Percentiles rank a stretch among this genome's conserved stretches.
Evolutionary conservation across 2,329 filamentous ascomycete species (phyloP).

Genomic region (Trichoderma sp.): DNA sequence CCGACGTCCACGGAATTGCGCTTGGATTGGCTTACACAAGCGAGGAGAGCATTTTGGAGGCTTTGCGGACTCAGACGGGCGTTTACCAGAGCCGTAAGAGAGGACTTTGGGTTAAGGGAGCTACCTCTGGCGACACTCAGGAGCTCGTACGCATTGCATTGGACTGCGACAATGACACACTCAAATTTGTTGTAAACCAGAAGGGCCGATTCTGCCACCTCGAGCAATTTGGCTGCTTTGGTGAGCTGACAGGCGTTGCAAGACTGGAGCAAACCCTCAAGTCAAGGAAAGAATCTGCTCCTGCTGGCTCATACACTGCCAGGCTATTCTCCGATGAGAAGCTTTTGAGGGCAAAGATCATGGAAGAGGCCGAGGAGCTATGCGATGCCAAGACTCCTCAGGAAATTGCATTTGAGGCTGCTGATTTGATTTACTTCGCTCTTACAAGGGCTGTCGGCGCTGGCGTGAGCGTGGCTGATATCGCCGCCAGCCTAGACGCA

Average conservation of each 20-base stretch:
- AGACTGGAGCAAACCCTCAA: conserved; percentile 84
- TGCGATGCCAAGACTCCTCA: conserved; percentile 80
- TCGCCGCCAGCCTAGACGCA: conserved; percentile 87
- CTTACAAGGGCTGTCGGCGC: conserved; percentile 83
- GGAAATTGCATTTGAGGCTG: conserved; percentile 89
- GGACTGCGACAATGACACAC: conserved; percentile 90
- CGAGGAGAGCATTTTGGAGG: conserved; percentile 83
- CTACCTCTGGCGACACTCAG: conserved; percentile 90
- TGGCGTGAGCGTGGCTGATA: conserved; percentile 81
- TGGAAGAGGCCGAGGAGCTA: conserved; percentile 95
- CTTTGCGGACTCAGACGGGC: conserved; percentile 71
- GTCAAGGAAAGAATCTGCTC: conserved; percentile 77
- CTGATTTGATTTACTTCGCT: conserved; percentile 94
- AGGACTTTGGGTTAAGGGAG: conserved; percentile 94
- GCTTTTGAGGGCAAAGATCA: conserved; percentile 89
- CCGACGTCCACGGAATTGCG: conserved; percentile 79
- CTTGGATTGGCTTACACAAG: conserved; percentile 94
- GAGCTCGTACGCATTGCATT: conserved; percentile 79
- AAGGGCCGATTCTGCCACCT: conserved; percentile 93
- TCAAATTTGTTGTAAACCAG: conserved; percentile 87
- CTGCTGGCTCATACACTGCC: conserved; percentile 88
- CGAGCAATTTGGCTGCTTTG: conserved; percentile 89
- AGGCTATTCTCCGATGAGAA: conserved; percentile 89
- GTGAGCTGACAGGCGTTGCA: conserved; percentile 74
- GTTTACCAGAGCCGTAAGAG: conserved; percentile 97